A percentile compares a stretch with the other conserved stretches of the same genome.
Evolutionary conservation across 1,139 yeast species (phyloP).

Genomic region (Candida gigantensis): DNA sequence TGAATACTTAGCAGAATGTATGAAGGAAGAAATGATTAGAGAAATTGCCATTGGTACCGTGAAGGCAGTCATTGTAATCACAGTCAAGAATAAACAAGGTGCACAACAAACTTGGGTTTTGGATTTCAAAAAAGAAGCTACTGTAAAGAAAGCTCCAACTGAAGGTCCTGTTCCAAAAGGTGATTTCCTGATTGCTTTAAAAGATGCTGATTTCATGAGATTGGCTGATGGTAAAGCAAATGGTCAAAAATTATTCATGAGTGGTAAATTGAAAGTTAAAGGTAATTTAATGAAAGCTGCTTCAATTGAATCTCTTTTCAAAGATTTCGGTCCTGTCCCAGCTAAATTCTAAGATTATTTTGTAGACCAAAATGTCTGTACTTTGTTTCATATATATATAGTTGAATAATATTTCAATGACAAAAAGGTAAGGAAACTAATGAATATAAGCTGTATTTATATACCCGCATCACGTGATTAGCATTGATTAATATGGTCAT

Average conservation of each 20-base stretch:
- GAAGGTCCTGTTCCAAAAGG: conserved; percentile 52
- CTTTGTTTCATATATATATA: neutral
- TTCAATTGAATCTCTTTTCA: conserved; percentile 69
- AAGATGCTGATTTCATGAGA: conserved; percentile 64
- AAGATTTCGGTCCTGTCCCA: conserved; percentile 52
- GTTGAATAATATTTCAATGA: neutral
- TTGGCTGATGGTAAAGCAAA: conserved; percentile 76
- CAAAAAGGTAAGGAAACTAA: too few species aligned
- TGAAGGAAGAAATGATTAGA: conserved; percentile 39
- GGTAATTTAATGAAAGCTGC: conserved; percentile 91
- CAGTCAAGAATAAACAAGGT: conserved; percentile 67
- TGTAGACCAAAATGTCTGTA: neutral
- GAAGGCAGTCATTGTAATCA: conserved; percentile 64
- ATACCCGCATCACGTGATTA: too few species aligned
- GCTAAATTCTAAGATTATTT: conserved; percentile 4
- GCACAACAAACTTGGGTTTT: conserved; percentile 66
- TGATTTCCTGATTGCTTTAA: conserved; percentile 65
- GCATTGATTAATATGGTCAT: too few species aligned
- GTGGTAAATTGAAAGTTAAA: conserved; percentile 79
- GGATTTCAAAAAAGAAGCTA: conserved; percentile 67
- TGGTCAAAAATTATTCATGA: conserved; percentile 81
- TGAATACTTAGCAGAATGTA: conserved; percentile 39
- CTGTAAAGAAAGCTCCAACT: conserved; percentile 42
- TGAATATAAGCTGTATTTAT: too few species aligned
- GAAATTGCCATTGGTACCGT: conserved; percentile 50